Evolutionary conservation across 2,329 filamentous ascomycete genomes (phyloP), one percentile per base, ranked within the genome.

Genomic region (Teratosphaeria pseudoeucalypti): DNA sequence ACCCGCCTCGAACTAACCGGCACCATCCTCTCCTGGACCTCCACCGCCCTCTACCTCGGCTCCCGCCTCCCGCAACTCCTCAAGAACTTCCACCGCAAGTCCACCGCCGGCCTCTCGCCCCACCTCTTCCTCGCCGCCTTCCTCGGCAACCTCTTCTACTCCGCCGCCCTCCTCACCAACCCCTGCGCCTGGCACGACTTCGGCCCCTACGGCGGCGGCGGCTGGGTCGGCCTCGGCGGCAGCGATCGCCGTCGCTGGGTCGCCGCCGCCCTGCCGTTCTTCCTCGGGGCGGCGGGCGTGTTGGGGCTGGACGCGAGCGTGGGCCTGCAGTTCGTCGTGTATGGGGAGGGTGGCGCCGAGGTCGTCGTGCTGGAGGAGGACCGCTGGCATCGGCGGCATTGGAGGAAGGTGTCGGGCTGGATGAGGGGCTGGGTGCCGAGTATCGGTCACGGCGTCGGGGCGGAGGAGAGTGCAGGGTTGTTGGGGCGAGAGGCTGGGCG

Each of bases 61-160:
- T 85, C 82, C 34, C 80, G 82, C 27, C 72, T 86, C 58, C 85
- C 85, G 0, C 85, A 88, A 67, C 78, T 88, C 43, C 82, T 84
- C 75, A 85, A 86, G 67, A 88, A 88, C 72, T 81, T 82, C 68
- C 66, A 75, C 56, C 82, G 84, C 55, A 81, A 82, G 67, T 85
- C 83, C 52, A 87, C 85, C 11, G 78, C 84, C 1, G 85, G 85
- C 3, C 79, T 88, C 9, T 83, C 80, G 0, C 83, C 84, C 0
- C 73, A 82, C 0, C 78, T 88, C 55, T 88, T 88, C 73, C 75
- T 81, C 47, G 85, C 85, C 5, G 85, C 85, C 2, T 88, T 88
- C 69, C 81, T 81, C 66, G 85, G 85, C 2, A 88, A 88, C 67
- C 73, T 86, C 52, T 87, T 86, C 75, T 88, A 88, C 74, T 85